Evolutionary conservation across 768 basidiomycete species (phyloP), one percentile per base, ranked within the genome.

Genomic region (Leccinum subtestaceum): DNA sequence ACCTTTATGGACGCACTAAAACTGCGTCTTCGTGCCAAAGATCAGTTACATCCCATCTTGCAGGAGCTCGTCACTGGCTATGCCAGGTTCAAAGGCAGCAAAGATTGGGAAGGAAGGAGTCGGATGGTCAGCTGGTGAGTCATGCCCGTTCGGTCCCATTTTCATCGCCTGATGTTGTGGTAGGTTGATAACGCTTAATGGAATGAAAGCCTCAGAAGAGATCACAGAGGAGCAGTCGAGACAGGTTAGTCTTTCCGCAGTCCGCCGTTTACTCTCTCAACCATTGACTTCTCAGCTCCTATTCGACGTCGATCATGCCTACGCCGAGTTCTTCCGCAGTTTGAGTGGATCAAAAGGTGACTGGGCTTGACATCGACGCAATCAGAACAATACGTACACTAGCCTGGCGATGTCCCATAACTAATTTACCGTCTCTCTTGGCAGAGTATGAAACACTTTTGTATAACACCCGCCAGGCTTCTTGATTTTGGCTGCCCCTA

Each of bases 1-100:
- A 98, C 96, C 0, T 95, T 98, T 64, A 97, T 98, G 93, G 97
- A 99, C 66, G 96, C 95, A 1, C 80, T 98, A 27, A 95, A 95
- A 69, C 79, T 98, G 52, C 86, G 89, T 8, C 77, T 98, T 65
- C 84, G 94, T n/a, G 96, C 97, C 4, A 99, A 98, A 71, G 97
- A 98, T 67, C 94, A 97, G 67, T 80, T 99, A 2, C 95, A 98
- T 71, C 95, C 95, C 0, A 85, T 97, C 60, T 72, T 98, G 47
- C 93, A 96, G 63, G 97, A 96, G 64, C 84, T 99, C 19, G 93
- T 98, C 64, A 91, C 90, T 2, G 88, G 92, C 7, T 97, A 95
- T 70, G 91, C 95, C 5, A 81, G 93, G 51, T 98, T 99, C 76
- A 96, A 95, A 71, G 91, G 89, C 2, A 93, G 90, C 69, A 92